Percentiles rank a stretch among this genome's conserved stretches.
Conservation (phyloP, 108 stramenopile genomes). For the Bacterosira constricta region DNA sequence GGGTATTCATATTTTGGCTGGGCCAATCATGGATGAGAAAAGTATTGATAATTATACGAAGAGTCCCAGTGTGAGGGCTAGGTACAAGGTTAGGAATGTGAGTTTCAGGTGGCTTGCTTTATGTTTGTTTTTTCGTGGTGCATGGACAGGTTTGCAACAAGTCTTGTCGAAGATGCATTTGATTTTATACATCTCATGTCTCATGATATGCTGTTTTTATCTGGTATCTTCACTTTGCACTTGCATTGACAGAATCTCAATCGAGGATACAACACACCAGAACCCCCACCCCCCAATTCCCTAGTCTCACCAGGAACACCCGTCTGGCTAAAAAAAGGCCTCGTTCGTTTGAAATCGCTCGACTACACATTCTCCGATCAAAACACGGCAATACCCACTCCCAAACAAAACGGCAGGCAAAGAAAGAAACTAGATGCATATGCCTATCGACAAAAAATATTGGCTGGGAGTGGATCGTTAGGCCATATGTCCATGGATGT, state of each 20-base stretch:
- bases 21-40: conserved; percentile 58
- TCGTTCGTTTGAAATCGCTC: conserved; percentile 36
- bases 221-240: no score
- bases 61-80: conserved; percentile 56
- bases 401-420: conserved; percentile 3
- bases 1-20: conserved; percentile 64
- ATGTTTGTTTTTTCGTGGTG: no score
- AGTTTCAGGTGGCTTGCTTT: not conserved
- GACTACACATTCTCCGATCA: conserved; percentile 38
- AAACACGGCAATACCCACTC: conserved; percentile 26
- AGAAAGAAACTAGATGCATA: conserved; percentile 44
- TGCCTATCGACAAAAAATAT: conserved; percentile 61
- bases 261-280: conserved; percentile 42
- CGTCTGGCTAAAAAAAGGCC: conserved; percentile 33
- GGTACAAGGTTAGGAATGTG: conserved; percentile 26
- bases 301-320: conserved; percentile 26
- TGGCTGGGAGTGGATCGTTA: conserved; percentile 38
- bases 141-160: no score
- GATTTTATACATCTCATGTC: no score
- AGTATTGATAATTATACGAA: conserved; percentile 62
- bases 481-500: conserved; percentile 18
- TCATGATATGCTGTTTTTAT: no score
- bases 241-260: conserved; percentile 12
- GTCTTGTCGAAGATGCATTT: no score
- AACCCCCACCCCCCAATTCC: conserved; percentile 13